Evolutionary conservation across 805 yeast species (phyloP).

Genomic region (Saturnispora serradocipensis): DNA sequence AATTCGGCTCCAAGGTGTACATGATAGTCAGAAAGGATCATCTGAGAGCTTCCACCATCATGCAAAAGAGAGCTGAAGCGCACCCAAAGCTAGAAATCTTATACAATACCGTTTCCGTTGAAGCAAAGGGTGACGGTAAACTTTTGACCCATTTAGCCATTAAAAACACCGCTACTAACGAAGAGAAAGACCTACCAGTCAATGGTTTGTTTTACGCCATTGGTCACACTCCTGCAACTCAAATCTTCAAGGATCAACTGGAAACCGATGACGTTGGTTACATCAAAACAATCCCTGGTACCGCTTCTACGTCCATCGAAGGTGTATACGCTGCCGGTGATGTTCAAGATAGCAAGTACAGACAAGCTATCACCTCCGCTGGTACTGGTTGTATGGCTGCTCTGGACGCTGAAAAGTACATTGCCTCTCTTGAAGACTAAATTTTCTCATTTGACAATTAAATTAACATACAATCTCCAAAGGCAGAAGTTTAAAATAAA

Average conservation of each 20-base stretch:
- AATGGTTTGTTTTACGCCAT: conserved; percentile 96
- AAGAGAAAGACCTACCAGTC: conserved; percentile 59
- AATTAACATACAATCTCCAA: neutral
- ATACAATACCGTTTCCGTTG: conserved; percentile 75
- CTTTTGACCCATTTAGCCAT: conserved; percentile 56
- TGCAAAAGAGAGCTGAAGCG: conserved; percentile 85
- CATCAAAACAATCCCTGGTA: conserved; percentile 82
- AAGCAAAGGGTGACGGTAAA: conserved; percentile 92
- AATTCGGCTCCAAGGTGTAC: conserved; percentile 93
- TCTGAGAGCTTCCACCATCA: conserved; percentile 90
- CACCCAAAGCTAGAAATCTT: conserved; percentile 87
- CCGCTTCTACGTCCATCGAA: conserved; percentile 72
- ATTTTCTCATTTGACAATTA: neutral
- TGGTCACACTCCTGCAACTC: conserved; percentile 95
- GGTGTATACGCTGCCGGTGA: conserved; percentile 99
- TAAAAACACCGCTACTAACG: conserved; percentile 64
- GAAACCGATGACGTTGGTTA: conserved; percentile 85
- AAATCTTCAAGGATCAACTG: conserved; percentile 65
- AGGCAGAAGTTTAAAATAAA: neutral
- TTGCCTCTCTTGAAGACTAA: conserved; percentile 41
- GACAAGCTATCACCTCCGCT: conserved; percentile 99
- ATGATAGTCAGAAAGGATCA: conserved; percentile 89
- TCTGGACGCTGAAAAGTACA: conserved; percentile 79
- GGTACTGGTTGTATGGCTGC: conserved; percentile 99
- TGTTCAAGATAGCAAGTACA: conserved; percentile 91